Base-by-base conservation (phyloP, 2,329 filamentous ascomycete species). In the Curvularia verruculosa region DNA sequence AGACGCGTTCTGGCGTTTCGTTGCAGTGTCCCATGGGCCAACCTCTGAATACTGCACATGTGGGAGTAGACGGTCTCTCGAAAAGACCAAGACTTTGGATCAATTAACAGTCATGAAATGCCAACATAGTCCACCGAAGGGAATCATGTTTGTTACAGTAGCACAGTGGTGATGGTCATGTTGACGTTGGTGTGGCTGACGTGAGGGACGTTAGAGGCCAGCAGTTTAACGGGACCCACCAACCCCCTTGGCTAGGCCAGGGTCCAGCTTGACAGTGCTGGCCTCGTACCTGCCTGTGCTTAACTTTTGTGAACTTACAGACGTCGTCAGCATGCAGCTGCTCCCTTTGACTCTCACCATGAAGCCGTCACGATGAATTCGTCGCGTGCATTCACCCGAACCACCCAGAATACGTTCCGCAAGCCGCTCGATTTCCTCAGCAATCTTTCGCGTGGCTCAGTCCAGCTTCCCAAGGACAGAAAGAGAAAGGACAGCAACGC, bases 371-470 rank as follows among this genome's bases (percentile, higher is more conserved):
- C 41, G 49, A 75, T 75, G 73, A 75, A 75, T 54, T 67, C 69
- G 29, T 64, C 69, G 56, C 73, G 72, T 26, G 64, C 69, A 52
- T 75, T 75, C 56, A 68, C 67, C 24, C 71, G 73, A 54, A 68
- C 62, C 37, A 58, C 69, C 7, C 66, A 72, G 41, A 67, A 68
- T 21, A 58, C 69, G 21, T 75, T 75, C 60, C 68, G 69, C 34
- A 71, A 71, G 31, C 71, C 73, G n/a, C 68, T 75, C 64, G 71
- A 71, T 60, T 71, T 72, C 59, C 71, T 75, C 23, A 70, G 65
- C 66, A 74, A 69, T 43, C 64, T 71, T 36, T 65, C 71, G 50
- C 65, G 64, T 54, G 40, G 60, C 39, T 21, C 64, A 9, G 52
- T 58, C 3, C 64, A 65, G 44, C 53, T 60, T 28, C 60, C 65